Base-by-base conservation (phyloP, 106 monocot genomes). In the Vanilla planifolia region DNA sequence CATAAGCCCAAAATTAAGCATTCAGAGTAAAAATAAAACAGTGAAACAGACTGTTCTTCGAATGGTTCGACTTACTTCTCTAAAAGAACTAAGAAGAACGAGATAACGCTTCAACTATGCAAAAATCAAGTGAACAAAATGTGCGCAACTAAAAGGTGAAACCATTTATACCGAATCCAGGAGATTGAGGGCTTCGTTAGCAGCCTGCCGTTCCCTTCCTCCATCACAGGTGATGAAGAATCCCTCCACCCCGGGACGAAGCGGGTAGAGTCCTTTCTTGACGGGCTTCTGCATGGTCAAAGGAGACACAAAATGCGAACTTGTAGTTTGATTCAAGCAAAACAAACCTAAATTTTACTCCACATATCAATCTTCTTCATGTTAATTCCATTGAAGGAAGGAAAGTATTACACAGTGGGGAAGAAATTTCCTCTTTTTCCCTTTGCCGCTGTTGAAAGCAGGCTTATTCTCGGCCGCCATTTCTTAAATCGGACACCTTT, bases 141-240 rank as follows among this genome's bases (percentile, higher is more conserved):
- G 19, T n/a, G 5, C 1, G n/a, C 5, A 46, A 5, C n/a, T 19
- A 1, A 46, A 46, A 16, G 14, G 3, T 46, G 17, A 17, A 40
- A 14, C 40, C 11, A 32, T 32, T 8, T 21, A 34, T 57, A 95
- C 96, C 44, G 65, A 64, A 15, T 98, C 87, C 2, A 98, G 91
- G 28, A 98, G 70, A 69, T 69, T 75, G 46, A 91, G 60, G 26
- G 87, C 91, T 71, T 98, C 96, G 36, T 79, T 69, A 29, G 77
- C 43, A 19, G 96, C 90, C 67, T 96, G 90, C 40, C 83, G 80
- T 64, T 98, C 96, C 64, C 87, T 75, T 13, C 96, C 96, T 5
- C 96, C 88, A 43, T 98, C 96, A 28, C 96, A 98, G 15, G 91
- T 98, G 58, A 98, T 76, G 75, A 98, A 98, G 76, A 98, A 91